These are phyloP conservation scores for Mycena kentingensis DNA, from an alignment of 768 basidiomycete genomes.

Conservation along the genomic window DNA sequence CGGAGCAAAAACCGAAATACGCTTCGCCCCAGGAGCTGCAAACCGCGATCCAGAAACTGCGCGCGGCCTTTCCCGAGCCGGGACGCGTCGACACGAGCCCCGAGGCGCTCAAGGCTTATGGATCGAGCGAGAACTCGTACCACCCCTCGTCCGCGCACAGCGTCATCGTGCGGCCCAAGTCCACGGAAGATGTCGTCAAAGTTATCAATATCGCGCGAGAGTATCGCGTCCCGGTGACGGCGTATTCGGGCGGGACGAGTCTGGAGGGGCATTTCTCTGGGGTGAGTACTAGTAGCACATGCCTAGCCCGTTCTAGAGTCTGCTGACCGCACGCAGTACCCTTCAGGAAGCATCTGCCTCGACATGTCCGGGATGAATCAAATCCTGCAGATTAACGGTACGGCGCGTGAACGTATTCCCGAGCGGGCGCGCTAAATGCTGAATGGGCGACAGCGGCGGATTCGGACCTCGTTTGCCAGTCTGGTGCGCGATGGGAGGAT, in stretches of 20 bases:
- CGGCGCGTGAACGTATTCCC: slow-evolving; percentile 29
- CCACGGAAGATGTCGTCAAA: slow-evolving; percentile 81
- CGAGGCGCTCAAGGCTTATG: slow-evolving; percentile 53
- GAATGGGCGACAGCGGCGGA: slow-evolving; percentile 53
- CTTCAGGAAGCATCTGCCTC: slow-evolving; percentile 65
- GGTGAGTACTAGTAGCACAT: no score
- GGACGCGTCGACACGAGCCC: slow-evolving; percentile 53
- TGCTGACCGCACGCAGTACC: slow-evolving; percentile 29
- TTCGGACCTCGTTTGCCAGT: slow-evolving; percentile 73
- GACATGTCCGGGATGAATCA: slow-evolving; percentile 69
- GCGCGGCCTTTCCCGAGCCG: slow-evolving; percentile 44
- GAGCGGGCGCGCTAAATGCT: not conserved
- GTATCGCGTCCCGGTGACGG: slow-evolving; percentile 73
- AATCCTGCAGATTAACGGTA: slow-evolving; percentile 59
- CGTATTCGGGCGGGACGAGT: slow-evolving; percentile 85
- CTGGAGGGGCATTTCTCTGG: slow-evolving; percentile 87
- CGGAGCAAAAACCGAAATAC: slow-evolving; percentile 33
- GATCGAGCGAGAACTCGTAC: slow-evolving; percentile 71
- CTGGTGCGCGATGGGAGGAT: slow-evolving; percentile 78
- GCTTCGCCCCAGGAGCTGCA: slow-evolving; percentile 49
- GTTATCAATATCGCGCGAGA: slow-evolving; percentile 76
- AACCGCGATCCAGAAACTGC: slow-evolving; percentile 57
- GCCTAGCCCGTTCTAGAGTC: no score
- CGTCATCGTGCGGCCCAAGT: slow-evolving; percentile 54
- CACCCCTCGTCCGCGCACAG: slow-evolving; percentile 61